A percentile compares a stretch with the other conserved stretches of the same genome.
These are phyloP conservation scores for Santalum album DNA, from an alignment of 164 flowering plant genomes.

Conservation along the genomic window DNA sequence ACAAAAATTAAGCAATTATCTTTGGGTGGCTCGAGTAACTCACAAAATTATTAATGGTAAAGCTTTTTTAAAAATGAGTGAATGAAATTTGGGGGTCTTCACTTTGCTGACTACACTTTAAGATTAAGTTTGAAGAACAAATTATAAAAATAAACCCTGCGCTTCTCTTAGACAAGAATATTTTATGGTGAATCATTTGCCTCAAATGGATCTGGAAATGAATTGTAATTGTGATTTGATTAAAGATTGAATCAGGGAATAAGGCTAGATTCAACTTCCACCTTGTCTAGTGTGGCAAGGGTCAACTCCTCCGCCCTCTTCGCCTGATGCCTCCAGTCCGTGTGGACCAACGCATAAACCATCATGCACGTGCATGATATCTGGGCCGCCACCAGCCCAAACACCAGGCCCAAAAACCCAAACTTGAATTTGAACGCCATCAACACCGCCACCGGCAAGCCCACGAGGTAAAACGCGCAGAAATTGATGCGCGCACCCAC, in stretches of 20 bases:
- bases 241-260: slow-evolving; percentile 14
- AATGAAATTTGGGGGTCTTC: no score
- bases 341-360: slow-evolving; percentile 26
- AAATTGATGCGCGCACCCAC: slow-evolving; percentile 35
- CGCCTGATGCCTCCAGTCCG: slow-evolving; percentile 44
- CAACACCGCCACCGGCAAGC: slow-evolving; percentile 33
- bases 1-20: no score
- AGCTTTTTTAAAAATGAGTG: no score
- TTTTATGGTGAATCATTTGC: not conserved
- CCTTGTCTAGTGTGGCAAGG: slow-evolving; percentile 7
- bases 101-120: no score
- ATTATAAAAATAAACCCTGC: no score
- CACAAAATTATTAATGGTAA: no score
- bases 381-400: slow-evolving; percentile 40
- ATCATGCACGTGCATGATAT: slow-evolving; percentile 35
- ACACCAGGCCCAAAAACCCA: slow-evolving; percentile 40
- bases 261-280: slow-evolving; percentile 23
- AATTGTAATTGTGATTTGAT: not conserved
- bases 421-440: slow-evolving; percentile 22
- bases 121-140: no score
- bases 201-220: not conserved
- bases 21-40: no score
- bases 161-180: no score
- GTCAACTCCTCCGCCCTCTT: slow-evolving; percentile 41
- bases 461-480: slow-evolving; percentile 38